These are phyloP conservation scores for Cryptosporidium sp. DNA, from an alignment of 169 alveolate species.

Conservation along the genomic window DNA sequence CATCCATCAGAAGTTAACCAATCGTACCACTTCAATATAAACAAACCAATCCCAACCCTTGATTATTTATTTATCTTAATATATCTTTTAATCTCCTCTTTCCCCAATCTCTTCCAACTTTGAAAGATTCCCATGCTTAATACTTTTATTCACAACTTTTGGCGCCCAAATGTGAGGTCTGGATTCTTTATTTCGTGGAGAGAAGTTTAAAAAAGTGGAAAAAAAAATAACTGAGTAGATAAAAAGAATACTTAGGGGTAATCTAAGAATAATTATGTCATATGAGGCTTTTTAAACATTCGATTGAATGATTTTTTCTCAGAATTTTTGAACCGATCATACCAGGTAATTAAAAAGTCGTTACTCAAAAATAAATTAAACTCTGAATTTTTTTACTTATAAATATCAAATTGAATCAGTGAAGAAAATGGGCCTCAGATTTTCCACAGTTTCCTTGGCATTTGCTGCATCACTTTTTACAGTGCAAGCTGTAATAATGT, in stretches of 20 bases:
- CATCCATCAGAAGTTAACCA: background rate
- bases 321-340: background rate
- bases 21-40: background rate
- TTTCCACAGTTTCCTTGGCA: constrained; percentile 46
- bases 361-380: background rate
- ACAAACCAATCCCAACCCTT: background rate
- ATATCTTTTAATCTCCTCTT: background rate
- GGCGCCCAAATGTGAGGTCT: constrained; percentile 55
- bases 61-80: background rate
- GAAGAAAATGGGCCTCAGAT: constrained; percentile 20
- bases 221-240: background rate
- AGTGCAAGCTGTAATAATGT: constrained; percentile 67
- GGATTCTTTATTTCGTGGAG: background rate
- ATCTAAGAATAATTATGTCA: background rate
- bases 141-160: background rate
- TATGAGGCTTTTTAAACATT: background rate
- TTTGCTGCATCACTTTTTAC: constrained; percentile 67
- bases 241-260: background rate
- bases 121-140: background rate
- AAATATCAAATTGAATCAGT: background rate
- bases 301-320: background rate
- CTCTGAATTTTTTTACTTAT: background rate
- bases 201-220: background rate
- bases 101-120: background rate
- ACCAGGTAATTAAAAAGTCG: background rate